Conservation (phyloP, 805 yeast species). For the Saturnispora bothae region DNA sequence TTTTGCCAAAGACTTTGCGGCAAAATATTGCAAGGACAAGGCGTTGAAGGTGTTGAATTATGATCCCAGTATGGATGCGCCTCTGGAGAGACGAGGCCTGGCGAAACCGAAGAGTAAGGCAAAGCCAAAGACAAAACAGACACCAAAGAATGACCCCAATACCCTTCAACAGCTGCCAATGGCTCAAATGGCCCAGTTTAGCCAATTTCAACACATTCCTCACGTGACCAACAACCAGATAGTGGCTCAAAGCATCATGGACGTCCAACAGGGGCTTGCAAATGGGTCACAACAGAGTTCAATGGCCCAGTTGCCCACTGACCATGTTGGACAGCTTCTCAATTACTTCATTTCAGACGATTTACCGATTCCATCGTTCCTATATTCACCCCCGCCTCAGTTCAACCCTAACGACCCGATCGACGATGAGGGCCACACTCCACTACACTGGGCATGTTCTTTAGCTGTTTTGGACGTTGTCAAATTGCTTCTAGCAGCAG, state of each 20-base stretch:
- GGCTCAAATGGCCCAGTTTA: neutral
- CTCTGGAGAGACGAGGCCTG: constrained; percentile 7
- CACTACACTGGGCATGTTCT: constrained; percentile 80
- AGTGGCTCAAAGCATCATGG: too few species aligned
- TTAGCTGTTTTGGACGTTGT: constrained; percentile 58
- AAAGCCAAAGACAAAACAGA: neutral
- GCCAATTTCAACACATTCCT: neutral
- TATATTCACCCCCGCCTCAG: constrained; percentile 48
- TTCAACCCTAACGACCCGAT: constrained; percentile 58
- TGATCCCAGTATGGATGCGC: constrained; percentile 33
- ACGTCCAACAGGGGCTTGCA: neutral
- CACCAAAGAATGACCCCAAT: constrained; percentile 8
- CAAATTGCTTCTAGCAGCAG: constrained; percentile 42
- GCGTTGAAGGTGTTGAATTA: constrained; percentile 47
- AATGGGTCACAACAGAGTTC: neutral
- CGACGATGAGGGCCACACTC: constrained; percentile 73
- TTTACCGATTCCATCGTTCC: constrained; percentile 27
- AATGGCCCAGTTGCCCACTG: neutral
- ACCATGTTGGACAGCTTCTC: constrained; percentile 22
- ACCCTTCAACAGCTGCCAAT: too few species aligned
- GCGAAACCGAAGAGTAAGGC: constrained; percentile 23
- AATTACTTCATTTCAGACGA: constrained; percentile 44
- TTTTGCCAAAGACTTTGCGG: constrained; percentile 50
- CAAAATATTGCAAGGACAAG: constrained; percentile 38
- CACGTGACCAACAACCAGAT: neutral